These are phyloP conservation scores for Pleurotus sapidus DNA, from an alignment of 768 basidiomycete species.

Conservation along the genomic window DNA sequence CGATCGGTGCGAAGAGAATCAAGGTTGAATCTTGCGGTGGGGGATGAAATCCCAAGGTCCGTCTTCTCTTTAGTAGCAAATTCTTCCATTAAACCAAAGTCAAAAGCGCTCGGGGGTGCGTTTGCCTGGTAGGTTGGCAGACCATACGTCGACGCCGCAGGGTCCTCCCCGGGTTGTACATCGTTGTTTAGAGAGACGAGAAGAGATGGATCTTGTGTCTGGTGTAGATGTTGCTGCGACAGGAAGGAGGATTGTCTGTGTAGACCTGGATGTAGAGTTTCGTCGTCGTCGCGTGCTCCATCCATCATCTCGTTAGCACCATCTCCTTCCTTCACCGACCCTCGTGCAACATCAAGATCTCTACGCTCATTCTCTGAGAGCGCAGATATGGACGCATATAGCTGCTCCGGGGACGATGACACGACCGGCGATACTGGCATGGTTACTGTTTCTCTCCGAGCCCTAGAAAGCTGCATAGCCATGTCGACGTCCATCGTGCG, in stretches of 20 bases:
- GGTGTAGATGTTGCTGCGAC: conserved; percentile 35
- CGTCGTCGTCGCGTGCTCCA: conserved; percentile 18
- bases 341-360: conserved; percentile 39
- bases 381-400: conserved; percentile 26
- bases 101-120: conserved; percentile 53
- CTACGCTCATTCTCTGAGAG: conserved; percentile 51
- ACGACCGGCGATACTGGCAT: conserved; percentile 31
- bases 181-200: conserved; percentile 28
- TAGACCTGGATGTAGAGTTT: conserved; percentile 15
- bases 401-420: conserved; percentile 22
- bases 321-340: conserved; percentile 18
- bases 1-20: conserved; percentile 16
- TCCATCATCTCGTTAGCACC: conserved; percentile 12
- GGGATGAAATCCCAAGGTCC: conserved; percentile 54
- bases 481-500: conserved; percentile 93
- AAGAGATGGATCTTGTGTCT: conserved; percentile 47
- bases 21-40: conserved; percentile 38
- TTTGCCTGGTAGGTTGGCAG: conserved; percentile 73
- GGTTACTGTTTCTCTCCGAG: conserved; percentile 59
- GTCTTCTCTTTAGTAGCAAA: conserved; percentile 72
- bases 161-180: conserved; percentile 20
- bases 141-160: conserved; percentile 35
- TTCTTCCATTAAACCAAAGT: conserved; percentile 74
- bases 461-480: conserved; percentile 77
- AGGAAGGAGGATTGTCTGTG: conserved; percentile 25